A percentile compares a stretch with the other conserved stretches of the same genome.
Evolutionary conservation across 2,329 filamentous ascomycete species (phyloP).

Genomic region (Byssothecium circinans): DNA sequence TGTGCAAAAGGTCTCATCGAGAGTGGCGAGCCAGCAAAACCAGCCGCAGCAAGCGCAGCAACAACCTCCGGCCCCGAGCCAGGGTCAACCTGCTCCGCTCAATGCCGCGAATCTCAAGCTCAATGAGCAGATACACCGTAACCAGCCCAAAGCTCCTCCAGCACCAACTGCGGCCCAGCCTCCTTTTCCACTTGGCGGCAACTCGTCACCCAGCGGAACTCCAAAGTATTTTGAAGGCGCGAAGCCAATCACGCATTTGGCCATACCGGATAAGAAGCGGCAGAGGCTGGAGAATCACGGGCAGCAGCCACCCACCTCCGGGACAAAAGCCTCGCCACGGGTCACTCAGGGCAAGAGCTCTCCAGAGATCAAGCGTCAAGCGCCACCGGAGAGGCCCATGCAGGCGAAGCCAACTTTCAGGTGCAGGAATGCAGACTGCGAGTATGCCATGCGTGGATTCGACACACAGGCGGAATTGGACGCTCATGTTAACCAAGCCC

Average conservation of each 20-base stretch:
- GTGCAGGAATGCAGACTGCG: constrained; percentile 57
- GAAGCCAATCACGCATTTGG: constrained; percentile 58
- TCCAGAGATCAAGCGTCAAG: constrained; percentile 52
- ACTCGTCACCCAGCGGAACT: constrained; percentile 58
- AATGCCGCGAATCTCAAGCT: constrained; percentile 42
- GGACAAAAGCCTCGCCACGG: constrained; percentile 43
- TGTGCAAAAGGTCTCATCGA: constrained; percentile 29
- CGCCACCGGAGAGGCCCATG: too few relatives aligned
- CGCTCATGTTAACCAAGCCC: constrained; percentile 56
- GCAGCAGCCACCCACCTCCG: constrained; percentile 41
- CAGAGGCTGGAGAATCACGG: constrained; percentile 51
- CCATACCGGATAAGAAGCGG: constrained; percentile 60
- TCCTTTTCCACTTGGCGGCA: constrained; percentile 54
- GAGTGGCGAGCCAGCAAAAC: constrained; percentile 17
- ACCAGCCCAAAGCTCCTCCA: constrained; percentile 51
- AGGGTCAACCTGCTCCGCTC: constrained; percentile 30
- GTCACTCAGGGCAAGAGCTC: too few relatives aligned
- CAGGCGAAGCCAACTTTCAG: constrained; percentile 53
- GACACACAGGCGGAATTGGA: constrained; percentile 57
- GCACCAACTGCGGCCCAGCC: constrained; percentile 56
- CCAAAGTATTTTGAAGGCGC: constrained; percentile 57
- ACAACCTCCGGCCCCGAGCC: constrained; percentile 4
- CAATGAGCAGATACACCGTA: constrained; percentile 51
- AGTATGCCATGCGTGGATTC: constrained; percentile 58
- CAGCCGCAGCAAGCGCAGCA: constrained; percentile 12